Evolutionary conservation across 148 eudicot species (phyloP).

Genomic region (Vaccinium vitisidaea): DNA sequence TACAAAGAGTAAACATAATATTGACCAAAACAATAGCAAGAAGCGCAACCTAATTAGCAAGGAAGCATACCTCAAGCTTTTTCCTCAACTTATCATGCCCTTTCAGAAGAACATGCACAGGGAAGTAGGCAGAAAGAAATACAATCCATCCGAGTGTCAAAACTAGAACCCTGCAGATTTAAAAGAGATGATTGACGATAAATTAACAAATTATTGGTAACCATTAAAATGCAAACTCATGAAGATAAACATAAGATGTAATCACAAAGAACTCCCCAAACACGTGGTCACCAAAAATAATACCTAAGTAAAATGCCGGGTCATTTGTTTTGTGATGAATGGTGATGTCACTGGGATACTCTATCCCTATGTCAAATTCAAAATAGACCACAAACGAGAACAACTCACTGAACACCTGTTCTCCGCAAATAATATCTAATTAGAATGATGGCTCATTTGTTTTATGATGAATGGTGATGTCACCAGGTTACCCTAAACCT

Average conservation of each 20-base stretch:
- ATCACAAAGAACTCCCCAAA: background rate
- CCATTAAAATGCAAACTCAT: background rate
- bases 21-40: slow-evolving; percentile 3
- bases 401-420: background rate
- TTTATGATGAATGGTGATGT: background rate
- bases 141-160: slow-evolving; percentile 89
- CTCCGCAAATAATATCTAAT: background rate
- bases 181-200: slow-evolving; percentile 14
- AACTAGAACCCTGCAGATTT: slow-evolving; percentile 64
- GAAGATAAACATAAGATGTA: background rate
- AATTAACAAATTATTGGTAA: background rate
- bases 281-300: background rate
- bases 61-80: slow-evolving; percentile 68
- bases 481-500: background rate
- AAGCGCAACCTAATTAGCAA: slow-evolving; percentile 4
- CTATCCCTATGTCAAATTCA: background rate
- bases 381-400: background rate
- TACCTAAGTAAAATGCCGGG: background rate
- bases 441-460: background rate
- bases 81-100: slow-evolving; percentile 87
- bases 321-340: background rate
- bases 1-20: background rate
- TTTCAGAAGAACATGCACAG: slow-evolving; percentile 81
- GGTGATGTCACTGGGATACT: background rate
- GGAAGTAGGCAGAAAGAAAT: slow-evolving; percentile 88